Percentiles rank a stretch among this genome's conserved stretches.
Conservation (phyloP, 352 stramenopile genomes). For the Pythium dissotocum region DNA sequence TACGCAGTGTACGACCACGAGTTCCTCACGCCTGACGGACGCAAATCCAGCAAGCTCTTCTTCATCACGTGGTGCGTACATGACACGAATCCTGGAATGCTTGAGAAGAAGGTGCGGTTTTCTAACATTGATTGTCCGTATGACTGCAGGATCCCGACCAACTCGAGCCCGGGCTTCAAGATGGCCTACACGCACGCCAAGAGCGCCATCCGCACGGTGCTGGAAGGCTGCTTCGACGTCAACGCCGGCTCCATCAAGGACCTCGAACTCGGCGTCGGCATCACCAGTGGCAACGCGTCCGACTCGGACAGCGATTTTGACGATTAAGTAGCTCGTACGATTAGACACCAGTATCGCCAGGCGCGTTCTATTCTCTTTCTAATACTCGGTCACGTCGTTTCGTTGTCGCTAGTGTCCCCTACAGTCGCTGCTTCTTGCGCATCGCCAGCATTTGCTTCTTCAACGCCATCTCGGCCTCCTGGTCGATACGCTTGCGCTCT, state of each 20-base stretch:
- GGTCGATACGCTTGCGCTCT: constrained; percentile 66
- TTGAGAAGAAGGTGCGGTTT: too few species aligned
- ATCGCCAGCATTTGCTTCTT: constrained; percentile 84
- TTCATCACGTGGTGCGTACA: constrained; percentile 74
- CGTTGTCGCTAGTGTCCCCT: not conserved
- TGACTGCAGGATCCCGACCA: constrained; percentile 61
- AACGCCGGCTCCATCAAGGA: constrained; percentile 79
- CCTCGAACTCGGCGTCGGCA: constrained; percentile 61
- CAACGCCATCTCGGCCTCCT: constrained; percentile 63
- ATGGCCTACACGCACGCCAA: constrained; percentile 91
- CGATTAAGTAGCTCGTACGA: constrained; percentile 36
- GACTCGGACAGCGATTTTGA: constrained; percentile 89
- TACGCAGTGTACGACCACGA: constrained; percentile 90
- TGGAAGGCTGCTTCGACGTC: constrained; percentile 78
- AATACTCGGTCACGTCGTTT: not conserved
- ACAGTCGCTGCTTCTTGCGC: constrained; percentile 63
- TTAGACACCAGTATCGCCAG: not conserved
- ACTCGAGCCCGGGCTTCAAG: constrained; percentile 80
- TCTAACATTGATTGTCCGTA: too few species aligned
- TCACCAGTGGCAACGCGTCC: constrained; percentile 56
- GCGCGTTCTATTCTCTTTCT: not conserved
- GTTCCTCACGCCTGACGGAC: constrained; percentile 68
- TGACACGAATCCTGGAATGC: not conserved
- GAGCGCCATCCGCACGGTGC: constrained; percentile 72
- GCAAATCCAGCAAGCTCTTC: constrained; percentile 88